phyloP scores from a whole-genome alignment of 1,139 yeast species.

The Nakaseomyces delphensis region DNA sequence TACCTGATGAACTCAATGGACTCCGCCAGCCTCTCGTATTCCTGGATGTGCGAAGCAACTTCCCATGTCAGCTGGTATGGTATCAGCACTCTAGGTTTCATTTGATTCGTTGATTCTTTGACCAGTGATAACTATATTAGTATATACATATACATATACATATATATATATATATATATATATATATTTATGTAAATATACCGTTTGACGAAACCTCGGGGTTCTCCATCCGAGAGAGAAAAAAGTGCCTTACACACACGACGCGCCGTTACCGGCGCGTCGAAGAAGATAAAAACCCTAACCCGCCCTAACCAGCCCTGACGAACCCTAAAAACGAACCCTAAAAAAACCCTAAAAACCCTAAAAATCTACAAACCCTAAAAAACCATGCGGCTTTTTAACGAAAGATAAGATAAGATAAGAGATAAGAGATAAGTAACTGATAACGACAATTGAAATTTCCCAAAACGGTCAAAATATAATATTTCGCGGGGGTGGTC shows the following conservation, averaged over 20 bases:
- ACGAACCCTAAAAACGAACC: too few species aligned
- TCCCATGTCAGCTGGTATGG: slow-evolving; percentile 24
- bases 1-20: slow-evolving; percentile 25
- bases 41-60: slow-evolving; percentile 22
- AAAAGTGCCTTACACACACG: too few species aligned
- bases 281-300: too few species aligned
- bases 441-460: slow-evolving; percentile 4
- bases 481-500: slow-evolving; percentile 3
- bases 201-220: not conserved
- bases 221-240: not conserved
- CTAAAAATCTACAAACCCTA: not conserved
- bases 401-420: not conserved
- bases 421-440: not conserved
- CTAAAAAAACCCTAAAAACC: not conserved
- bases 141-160: too few species aligned
- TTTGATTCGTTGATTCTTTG: not conserved
- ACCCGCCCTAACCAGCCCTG: too few species aligned
- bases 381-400: not conserved
- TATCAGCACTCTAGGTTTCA: slow-evolving; percentile 21
- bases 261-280: too few species aligned
- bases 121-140: too few species aligned
- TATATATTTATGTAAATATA: too few species aligned
- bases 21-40: slow-evolving; percentile 20
- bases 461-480: not conserved
- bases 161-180: too few species aligned